Conservation (phyloP, 2,329 filamentous ascomycete genomes). For the Fusarium robinianum region DNA sequence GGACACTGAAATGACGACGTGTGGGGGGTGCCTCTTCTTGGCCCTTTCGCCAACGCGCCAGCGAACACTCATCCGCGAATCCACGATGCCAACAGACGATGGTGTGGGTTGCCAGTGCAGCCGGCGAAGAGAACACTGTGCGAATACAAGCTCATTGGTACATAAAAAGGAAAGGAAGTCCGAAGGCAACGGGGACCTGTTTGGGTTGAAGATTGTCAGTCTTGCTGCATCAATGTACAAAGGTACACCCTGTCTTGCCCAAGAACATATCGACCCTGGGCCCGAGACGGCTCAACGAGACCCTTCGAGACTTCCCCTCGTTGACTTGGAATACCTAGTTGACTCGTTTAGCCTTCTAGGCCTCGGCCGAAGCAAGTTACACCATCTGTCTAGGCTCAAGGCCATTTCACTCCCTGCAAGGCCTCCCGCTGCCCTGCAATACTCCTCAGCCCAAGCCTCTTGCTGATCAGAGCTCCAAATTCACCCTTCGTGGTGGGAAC, state of each 20-base stretch:
- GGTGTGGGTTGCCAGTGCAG: constrained; percentile 38
- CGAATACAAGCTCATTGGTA: no score
- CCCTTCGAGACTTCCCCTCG: constrained; percentile 13
- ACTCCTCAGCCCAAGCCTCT: constrained; percentile 20
- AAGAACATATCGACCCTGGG: no score
- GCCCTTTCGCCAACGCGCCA: constrained; percentile 28
- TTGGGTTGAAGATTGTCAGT: no score
- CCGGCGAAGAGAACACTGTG: constrained; percentile 29
- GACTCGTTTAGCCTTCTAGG: no score
- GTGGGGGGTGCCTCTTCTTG: constrained; percentile 35
- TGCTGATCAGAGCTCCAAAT: constrained; percentile 19
- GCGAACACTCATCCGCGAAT: constrained; percentile 15
- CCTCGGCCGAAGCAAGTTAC: constrained; percentile 31
- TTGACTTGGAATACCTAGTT: no score
- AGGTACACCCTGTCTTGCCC: no score
- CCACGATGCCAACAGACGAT: constrained; percentile 24
- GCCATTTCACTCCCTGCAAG: constrained; percentile 18
- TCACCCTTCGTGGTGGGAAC: no score
- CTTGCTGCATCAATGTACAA: no score
- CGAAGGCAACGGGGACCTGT: no score
- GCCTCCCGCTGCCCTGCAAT: constrained; percentile 20
- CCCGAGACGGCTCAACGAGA: no score
- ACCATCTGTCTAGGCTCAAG: constrained; percentile 20
- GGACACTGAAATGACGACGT: constrained; percentile 37
- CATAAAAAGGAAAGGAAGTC: no score